A percentile compares a stretch with the other conserved stretches of the same genome.
Conservation (phyloP, 2,329 filamentous ascomycete species). For the Pleurostoma richardsiae region DNA sequence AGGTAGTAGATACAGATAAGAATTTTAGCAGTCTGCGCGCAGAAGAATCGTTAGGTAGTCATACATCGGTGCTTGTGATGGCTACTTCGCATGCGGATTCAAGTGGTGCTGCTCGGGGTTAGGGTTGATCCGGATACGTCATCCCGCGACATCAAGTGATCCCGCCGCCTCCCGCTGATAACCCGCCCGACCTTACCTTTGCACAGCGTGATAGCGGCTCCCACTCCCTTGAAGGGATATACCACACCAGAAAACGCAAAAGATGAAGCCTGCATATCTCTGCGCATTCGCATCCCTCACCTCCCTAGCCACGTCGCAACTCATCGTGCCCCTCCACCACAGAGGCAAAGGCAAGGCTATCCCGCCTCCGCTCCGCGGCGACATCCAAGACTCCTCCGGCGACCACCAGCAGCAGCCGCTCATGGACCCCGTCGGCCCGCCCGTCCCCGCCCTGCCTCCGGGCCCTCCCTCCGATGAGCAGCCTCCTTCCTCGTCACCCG, state of each 20-base stretch:
- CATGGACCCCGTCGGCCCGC: conserved; percentile 22
- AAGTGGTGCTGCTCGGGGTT: too few relatives aligned
- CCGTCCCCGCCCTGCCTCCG: conserved; percentile 13
- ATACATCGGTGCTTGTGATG: too few relatives aligned
- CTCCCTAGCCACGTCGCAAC: conserved; percentile 1
- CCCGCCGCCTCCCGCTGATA: too few relatives aligned
- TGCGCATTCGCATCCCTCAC: conserved; percentile 1
- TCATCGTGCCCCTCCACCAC: not conserved
- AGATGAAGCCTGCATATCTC: not conserved
- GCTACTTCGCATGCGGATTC: too few relatives aligned
- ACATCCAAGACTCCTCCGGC: conserved; percentile 6
- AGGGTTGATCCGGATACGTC: too few relatives aligned
- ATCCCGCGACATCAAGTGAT: too few relatives aligned
- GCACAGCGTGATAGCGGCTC: too few relatives aligned
- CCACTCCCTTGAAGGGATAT: not conserved
- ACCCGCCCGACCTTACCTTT: too few relatives aligned
- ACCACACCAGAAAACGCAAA: not conserved
- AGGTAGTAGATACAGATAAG: too few relatives aligned
- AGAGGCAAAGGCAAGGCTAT: conserved; percentile 5
- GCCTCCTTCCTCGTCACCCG: conserved; percentile 7
- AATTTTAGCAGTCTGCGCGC: too few relatives aligned
- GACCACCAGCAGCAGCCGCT: conserved; percentile 23
- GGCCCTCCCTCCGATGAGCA: conserved; percentile 4
- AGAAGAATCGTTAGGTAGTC: too few relatives aligned
- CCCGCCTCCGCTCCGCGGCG: conserved; percentile 12